Evolutionary conservation across 352 stramenopile genomes (phyloP).

Genomic region (Globisporangium uncinulatum): DNA sequence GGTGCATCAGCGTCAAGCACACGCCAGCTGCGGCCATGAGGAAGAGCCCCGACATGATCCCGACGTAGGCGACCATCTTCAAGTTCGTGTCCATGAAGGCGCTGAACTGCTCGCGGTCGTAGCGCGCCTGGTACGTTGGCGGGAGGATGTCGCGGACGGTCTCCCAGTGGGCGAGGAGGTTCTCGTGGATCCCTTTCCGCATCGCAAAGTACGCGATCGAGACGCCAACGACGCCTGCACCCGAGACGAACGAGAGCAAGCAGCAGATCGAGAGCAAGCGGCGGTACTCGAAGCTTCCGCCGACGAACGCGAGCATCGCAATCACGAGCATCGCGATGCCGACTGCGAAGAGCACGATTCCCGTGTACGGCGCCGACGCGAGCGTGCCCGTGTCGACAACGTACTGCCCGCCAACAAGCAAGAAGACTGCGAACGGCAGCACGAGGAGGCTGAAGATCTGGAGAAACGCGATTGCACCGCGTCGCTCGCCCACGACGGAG

Average conservation of each 20-base stretch:
- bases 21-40: constrained; percentile 40
- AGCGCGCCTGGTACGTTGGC: constrained; percentile 57
- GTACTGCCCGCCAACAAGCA: constrained; percentile 68
- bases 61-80: constrained; percentile 47
- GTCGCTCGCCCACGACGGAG: constrained; percentile 43
- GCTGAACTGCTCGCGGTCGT: constrained; percentile 63
- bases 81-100: constrained; percentile 50
- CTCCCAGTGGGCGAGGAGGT: constrained; percentile 53
- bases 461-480: constrained; percentile 49
- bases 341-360: constrained; percentile 57
- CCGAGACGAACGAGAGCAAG: constrained; percentile 50
- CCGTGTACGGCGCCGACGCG: constrained; percentile 59
- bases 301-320: constrained; percentile 60
- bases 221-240: constrained; percentile 37
- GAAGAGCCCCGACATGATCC: constrained; percentile 51
- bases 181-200: constrained; percentile 38
- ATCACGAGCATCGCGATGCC: constrained; percentile 50
- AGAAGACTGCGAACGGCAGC: constrained; percentile 59
- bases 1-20: constrained; percentile 50
- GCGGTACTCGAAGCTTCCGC: constrained; percentile 72
- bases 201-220: constrained; percentile 55
- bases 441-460: constrained; percentile 68
- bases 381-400: constrained; percentile 63
- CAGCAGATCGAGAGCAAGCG: constrained; percentile 66
- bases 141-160: constrained; percentile 55